Conservation (phyloP, 257 asterid species). For the Solanum acaule region DNA sequence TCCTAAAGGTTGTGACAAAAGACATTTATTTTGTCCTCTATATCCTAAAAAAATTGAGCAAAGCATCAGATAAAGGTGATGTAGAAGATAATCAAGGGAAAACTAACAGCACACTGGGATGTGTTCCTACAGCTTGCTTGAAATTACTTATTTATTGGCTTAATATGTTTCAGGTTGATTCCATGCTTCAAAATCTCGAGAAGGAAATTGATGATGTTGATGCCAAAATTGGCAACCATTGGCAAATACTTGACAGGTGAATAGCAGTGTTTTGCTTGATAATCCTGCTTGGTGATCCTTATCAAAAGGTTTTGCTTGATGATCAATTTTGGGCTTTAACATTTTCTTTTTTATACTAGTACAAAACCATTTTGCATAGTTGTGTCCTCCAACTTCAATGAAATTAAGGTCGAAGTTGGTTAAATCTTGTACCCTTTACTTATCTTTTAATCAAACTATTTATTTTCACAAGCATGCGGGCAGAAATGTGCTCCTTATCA, state of each 20-base stretch:
- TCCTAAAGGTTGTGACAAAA: background rate
- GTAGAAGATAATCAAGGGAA: background rate
- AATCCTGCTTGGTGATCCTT: background rate
- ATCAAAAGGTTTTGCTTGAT: background rate
- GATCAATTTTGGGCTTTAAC: background rate
- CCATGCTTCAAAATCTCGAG: conserved; percentile 93
- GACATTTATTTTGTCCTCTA: background rate
- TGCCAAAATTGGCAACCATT: conserved; percentile 82
- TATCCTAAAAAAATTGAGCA: background rate
- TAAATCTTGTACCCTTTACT: background rate
- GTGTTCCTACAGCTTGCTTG: background rate
- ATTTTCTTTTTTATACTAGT: background rate
- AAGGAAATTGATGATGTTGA: conserved; percentile 96
- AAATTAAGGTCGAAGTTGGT: background rate
- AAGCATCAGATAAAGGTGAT: background rate
- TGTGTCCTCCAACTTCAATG: background rate
- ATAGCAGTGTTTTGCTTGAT: background rate
- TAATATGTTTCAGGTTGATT: conserved; percentile 63
- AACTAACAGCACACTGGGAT: background rate
- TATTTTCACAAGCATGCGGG: background rate
- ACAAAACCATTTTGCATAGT: background rate
- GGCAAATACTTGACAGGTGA: conserved; percentile 95
- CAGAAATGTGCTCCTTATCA: background rate
- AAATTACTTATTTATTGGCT: conserved; percentile 8
- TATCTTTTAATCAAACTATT: background rate